Evolutionary conservation across 1,284 basidiomycete genomes (phyloP).

Genomic region (Cystobasidium pallidum): DNA sequence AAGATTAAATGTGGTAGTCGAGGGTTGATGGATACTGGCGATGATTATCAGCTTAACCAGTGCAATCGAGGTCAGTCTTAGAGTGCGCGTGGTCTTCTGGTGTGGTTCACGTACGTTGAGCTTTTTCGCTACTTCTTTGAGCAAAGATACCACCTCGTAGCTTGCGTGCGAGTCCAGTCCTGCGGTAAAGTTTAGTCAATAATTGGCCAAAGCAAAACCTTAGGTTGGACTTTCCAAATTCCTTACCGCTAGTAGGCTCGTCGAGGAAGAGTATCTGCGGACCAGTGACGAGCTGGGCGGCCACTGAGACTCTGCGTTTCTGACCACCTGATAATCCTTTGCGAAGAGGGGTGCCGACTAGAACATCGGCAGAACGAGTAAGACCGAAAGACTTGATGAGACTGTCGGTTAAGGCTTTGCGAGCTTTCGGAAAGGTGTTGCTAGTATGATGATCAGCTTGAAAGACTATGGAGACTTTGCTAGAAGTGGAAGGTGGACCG

Average conservation of each 20-base stretch:
- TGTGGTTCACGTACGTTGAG: not conserved
- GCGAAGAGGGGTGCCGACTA: constrained; percentile 58
- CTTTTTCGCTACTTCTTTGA: constrained; percentile 9
- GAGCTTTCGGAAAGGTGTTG: no score
- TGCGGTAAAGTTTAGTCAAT: no score
- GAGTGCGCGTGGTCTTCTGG: not conserved
- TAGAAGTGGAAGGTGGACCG: constrained; percentile 52
- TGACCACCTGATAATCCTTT: constrained; percentile 59
- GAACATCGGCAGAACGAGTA: no score
- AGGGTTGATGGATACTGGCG: constrained; percentile 57
- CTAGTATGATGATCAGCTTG: no score
- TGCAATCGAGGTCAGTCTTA: constrained; percentile 51
- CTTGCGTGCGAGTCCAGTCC: constrained; percentile 54
- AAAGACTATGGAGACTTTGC: no score
- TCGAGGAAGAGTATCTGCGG: constrained; percentile 58
- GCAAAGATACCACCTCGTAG: constrained; percentile 55
- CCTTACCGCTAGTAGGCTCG: constrained; percentile 58
- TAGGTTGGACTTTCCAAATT: no score
- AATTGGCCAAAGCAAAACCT: no score
- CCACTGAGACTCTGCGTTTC: constrained; percentile 56
- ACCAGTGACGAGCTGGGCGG: constrained; percentile 55
- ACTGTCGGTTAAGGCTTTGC: no score
- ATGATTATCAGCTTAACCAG: constrained; percentile 54
- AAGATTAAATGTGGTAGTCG: constrained; percentile 54
- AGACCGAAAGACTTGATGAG: no score